Conservation (phyloP, 768 basidiomycete species). For the Boletellus emodensis region DNA sequence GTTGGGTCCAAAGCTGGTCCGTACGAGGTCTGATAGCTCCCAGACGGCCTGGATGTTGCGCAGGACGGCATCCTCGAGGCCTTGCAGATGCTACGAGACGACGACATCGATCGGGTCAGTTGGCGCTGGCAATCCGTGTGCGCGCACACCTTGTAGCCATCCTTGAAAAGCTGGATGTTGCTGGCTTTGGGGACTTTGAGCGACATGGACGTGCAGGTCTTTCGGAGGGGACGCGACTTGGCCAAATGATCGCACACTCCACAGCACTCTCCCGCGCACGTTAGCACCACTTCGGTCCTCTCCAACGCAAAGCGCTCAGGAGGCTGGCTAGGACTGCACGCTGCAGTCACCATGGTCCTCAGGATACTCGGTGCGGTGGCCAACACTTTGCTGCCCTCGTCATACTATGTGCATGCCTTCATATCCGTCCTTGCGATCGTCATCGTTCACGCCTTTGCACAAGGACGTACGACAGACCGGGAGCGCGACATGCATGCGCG, state of each 20-base stretch:
- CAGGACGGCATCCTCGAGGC: conserved; percentile 95
- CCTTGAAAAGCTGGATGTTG: conserved; percentile 92
- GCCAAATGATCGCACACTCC: conserved; percentile 10
- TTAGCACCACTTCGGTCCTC: neutral
- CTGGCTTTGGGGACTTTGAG: conserved; percentile 90
- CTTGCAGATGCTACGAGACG: conserved; percentile 63
- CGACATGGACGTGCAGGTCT: conserved; percentile 54
- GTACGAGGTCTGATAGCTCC: conserved; percentile 90
- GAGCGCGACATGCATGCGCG: conserved; percentile 76
- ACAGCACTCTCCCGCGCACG: conserved; percentile 2
- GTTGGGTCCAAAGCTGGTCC: conserved; percentile 96
- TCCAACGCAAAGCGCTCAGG: too few relatives aligned
- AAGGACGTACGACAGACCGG: conserved; percentile 65
- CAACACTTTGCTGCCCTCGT: conserved; percentile 46
- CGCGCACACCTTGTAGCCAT: conserved; percentile 83
- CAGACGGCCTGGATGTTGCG: conserved; percentile 95
- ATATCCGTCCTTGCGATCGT: conserved; percentile 42
- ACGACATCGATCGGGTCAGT: conserved; percentile 6
- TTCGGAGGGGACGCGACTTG: too few relatives aligned
- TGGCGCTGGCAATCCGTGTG: conserved; percentile 3
- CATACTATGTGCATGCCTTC: conserved; percentile 54
- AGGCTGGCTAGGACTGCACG: too few relatives aligned
- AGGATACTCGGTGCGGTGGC: conserved; percentile 40
- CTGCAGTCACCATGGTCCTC: conserved; percentile 45
- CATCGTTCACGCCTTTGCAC: conserved; percentile 55